Percentiles rank a stretch among this genome's conserved stretches.
These are phyloP conservation scores for Hypholoma sublateritium DNA, from an alignment of 768 basidiomycete genomes.

Conservation along the genomic window DNA sequence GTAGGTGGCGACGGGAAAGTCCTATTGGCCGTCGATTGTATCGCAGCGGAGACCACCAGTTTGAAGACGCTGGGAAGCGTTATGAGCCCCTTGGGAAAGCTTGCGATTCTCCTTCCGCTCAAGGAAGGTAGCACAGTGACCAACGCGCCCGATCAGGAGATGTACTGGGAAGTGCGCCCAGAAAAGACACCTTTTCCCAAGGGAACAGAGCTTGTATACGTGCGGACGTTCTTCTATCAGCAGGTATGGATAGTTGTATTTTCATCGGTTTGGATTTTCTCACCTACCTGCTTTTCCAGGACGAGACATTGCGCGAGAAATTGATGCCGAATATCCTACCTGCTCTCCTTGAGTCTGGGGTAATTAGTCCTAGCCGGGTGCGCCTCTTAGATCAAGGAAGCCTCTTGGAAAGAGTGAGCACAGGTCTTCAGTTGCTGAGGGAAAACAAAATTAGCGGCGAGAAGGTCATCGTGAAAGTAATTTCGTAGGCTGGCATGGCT, in stretches of 20 bases:
- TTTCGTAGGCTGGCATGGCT: constrained; percentile 1
- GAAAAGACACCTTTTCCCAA: constrained; percentile 37
- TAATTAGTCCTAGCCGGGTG: constrained; percentile 42
- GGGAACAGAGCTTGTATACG: constrained; percentile 33
- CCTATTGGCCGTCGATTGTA: constrained; percentile 35
- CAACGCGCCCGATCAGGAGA: constrained; percentile 24
- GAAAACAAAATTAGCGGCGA: constrained; percentile 50
- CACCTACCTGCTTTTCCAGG: constrained; percentile 24
- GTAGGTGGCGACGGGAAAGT: constrained; percentile 34
- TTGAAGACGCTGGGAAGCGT: constrained; percentile 36
- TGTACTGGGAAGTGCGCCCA: constrained; percentile 32
- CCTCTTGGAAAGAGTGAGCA: constrained; percentile 39
- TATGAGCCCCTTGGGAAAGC: constrained; percentile 34
- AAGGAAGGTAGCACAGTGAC: constrained; percentile 43
- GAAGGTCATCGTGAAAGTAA: constrained; percentile 40
- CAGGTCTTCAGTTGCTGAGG: constrained; percentile 44
- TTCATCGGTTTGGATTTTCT: background rate
- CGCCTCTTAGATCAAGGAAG: constrained; percentile 40
- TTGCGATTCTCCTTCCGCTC: constrained; percentile 46
- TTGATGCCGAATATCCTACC: constrained; percentile 48
- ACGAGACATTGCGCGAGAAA: constrained; percentile 39
- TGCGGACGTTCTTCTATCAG: constrained; percentile 42
- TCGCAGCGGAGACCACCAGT: constrained; percentile 35
- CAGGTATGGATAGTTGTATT: constrained; percentile 27
- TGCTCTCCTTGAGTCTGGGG: constrained; percentile 32